Evolutionary conservation across 129 eudicot genomes (phyloP).

Genomic region (Silybum marianum): DNA sequence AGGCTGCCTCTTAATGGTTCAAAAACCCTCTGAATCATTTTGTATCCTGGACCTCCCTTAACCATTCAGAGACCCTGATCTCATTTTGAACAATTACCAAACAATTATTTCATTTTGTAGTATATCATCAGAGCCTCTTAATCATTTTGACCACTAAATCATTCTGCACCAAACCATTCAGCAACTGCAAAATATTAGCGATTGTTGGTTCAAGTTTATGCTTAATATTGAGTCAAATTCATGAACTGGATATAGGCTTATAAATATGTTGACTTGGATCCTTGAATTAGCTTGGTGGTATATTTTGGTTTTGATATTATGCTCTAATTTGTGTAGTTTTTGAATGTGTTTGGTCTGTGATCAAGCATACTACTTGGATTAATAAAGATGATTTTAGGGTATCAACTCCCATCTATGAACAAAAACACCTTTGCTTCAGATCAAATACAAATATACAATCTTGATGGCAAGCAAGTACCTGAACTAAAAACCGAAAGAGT

Average conservation of each 20-base stretch:
- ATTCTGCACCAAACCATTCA: no score
- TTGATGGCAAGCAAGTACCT: conserved; percentile 54
- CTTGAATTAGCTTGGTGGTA: conserved; percentile 7
- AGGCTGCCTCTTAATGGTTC: no score
- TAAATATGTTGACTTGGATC: conserved; percentile 19
- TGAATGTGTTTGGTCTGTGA: not conserved
- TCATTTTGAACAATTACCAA: no score
- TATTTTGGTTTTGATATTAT: not conserved
- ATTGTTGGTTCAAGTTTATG: conserved; percentile 16
- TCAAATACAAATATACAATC: conserved; percentile 43
- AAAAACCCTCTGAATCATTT: no score
- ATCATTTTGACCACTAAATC: no score
- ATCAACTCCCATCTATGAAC: conserved; percentile 26
- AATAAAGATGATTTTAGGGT: conserved; percentile 47
- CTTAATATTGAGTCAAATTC: conserved; percentile 1
- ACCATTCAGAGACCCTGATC: no score
- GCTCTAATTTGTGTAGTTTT: not conserved
- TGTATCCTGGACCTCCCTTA: no score
- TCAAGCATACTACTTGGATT: conserved; percentile 12
- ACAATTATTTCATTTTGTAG: no score
- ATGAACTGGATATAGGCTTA: conserved; percentile 6
- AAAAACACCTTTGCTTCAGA: conserved; percentile 47
- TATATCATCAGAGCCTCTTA: no score
- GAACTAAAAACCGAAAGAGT: conserved; percentile 19
- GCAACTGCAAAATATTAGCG: no score